Percentiles rank a stretch among this genome's conserved stretches.
These are phyloP conservation scores for Pholiota molesta DNA, from an alignment of 768 basidiomycete genomes.

Conservation along the genomic window DNA sequence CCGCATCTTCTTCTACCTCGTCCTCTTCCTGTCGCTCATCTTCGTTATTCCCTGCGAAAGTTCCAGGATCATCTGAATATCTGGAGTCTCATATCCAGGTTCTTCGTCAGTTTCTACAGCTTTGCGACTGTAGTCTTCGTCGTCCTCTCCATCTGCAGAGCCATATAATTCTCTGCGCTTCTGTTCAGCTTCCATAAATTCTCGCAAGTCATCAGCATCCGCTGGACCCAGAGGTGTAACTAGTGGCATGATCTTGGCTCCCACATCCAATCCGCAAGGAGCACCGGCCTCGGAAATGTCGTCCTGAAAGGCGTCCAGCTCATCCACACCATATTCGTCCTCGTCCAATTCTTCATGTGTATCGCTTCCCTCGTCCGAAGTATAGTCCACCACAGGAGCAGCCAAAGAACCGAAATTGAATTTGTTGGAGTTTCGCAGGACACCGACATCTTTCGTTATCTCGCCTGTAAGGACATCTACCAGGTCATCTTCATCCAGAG, in stretches of 20 bases:
- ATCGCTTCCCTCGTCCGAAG: constrained; percentile 42
- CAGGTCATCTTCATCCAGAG: constrained; percentile 80
- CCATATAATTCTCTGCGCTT: constrained; percentile 51
- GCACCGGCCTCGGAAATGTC: constrained; percentile 27
- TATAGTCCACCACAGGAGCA: constrained; percentile 36
- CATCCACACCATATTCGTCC: constrained; percentile 60
- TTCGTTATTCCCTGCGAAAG: too few species aligned
- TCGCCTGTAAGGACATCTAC: constrained; percentile 64
- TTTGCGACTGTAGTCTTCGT: constrained; percentile 8
- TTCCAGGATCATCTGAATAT: neutral
- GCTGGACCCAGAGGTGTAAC: constrained; percentile 18
- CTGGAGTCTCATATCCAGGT: neutral
- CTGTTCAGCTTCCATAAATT: constrained; percentile 69
- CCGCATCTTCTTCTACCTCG: constrained; percentile 8
- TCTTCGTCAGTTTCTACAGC: neutral
- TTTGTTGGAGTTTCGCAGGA: constrained; percentile 48
- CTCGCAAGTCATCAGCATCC: constrained; percentile 64
- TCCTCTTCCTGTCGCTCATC: neutral
- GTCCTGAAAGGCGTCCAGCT: constrained; percentile 53
- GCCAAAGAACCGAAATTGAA: constrained; percentile 58
- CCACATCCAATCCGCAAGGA: neutral
- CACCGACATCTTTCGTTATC: constrained; percentile 72
- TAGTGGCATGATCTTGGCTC: constrained; percentile 8
- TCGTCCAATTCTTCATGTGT: constrained; percentile 55
- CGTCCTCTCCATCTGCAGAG: constrained; percentile 44